A percentile compares a stretch with the other conserved stretches of the same genome.
Evolutionary conservation across 139 green algal genomes (phyloP).

Genomic region (Auxenochlorella pyrenoidosa): DNA sequence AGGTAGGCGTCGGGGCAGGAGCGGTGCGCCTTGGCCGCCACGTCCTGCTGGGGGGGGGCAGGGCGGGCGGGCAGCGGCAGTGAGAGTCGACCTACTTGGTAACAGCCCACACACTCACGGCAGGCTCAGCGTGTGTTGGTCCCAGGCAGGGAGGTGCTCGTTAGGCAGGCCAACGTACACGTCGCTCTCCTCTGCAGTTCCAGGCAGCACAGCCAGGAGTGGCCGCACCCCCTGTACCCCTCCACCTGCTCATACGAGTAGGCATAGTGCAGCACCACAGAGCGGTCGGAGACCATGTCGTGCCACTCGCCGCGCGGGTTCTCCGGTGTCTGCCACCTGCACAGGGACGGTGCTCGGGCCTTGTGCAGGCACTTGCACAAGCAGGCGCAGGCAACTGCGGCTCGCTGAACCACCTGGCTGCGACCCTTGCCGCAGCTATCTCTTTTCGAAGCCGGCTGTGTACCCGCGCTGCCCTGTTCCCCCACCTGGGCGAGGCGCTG

Average conservation of each 20-base stretch:
- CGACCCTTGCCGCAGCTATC: no score
- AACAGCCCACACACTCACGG: no score
- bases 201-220: no score
- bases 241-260: conserved; percentile 21
- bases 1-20: conserved; percentile 41
- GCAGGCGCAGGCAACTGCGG: background rate
- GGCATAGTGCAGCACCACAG: conserved; percentile 51
- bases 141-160: no score
- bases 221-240: no score
- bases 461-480: no score
- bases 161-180: no score
- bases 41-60: background rate
- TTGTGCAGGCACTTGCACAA: background rate
- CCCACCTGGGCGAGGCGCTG: conserved; percentile 29
- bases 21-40: conserved; percentile 45
- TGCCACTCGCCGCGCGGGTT: conserved; percentile 39
- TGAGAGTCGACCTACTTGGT: background rate
- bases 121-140: no score
- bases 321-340: conserved; percentile 17
- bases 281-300: conserved; percentile 39
- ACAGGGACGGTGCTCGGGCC: background rate
- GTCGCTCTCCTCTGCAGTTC: no score
- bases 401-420: no score
- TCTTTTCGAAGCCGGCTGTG: no score
- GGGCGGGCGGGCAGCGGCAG: no score